phyloP scores from a whole-genome alignment of 169 alveolate genomes.

The Plasmodium billcollinsi region DNA sequence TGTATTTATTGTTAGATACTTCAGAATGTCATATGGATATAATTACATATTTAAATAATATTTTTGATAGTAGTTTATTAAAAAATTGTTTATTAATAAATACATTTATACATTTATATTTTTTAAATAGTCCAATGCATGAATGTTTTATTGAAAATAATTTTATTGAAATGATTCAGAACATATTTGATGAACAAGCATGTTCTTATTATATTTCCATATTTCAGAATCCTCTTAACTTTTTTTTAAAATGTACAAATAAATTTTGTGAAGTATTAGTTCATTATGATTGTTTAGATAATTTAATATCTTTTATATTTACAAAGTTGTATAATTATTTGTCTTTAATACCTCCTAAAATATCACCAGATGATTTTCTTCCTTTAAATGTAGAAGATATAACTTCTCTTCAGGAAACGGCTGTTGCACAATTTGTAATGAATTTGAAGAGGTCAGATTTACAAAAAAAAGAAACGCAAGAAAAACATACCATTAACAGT shows the following conservation, averaged over 20 bases:
- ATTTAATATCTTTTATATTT: conserved; percentile 35
- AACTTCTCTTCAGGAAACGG: conserved; percentile 63
- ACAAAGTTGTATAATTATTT: conserved; percentile 34
- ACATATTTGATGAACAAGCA: conserved; percentile 27
- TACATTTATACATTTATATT: conserved; percentile 21
- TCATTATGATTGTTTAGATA: conserved; percentile 38
- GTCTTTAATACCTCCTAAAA: conserved; percentile 49
- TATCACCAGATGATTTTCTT: conserved; percentile 22
- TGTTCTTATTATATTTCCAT: conserved; percentile 57
- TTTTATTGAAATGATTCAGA: conserved; percentile 17
- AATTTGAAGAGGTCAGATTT: background rate
- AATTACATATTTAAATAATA: background rate
- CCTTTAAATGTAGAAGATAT: conserved; percentile 67
- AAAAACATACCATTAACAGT: background rate
- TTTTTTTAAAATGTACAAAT: conserved; percentile 33
- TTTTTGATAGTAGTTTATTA: conserved; percentile 13
- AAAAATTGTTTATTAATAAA: conserved; percentile 16
- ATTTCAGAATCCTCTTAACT: conserved; percentile 67
- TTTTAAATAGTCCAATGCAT: conserved; percentile 1
- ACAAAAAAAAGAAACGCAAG: background rate
- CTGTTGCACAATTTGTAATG: conserved; percentile 44
- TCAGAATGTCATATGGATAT: background rate
- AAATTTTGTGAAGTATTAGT: conserved; percentile 17
- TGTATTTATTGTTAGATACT: conserved; percentile 10
- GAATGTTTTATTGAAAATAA: background rate